Base-by-base conservation (phyloP, 1,284 basidiomycete species). In the Cutaneotrichosporon mucoides region DNA sequence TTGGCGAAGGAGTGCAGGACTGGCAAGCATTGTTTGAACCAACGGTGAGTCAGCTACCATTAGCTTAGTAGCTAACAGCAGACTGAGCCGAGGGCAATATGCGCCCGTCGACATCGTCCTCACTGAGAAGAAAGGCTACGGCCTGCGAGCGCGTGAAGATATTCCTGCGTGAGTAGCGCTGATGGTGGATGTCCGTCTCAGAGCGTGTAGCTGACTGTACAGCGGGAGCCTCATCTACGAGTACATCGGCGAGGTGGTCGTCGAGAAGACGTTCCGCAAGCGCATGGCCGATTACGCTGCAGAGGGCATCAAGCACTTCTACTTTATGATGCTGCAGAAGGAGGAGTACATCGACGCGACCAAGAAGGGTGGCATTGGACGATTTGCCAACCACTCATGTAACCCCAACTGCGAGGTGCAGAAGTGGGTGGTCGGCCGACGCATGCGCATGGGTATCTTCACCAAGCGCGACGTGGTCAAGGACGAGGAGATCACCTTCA, bases 341-440 rank as follows among this genome's bases (percentile, higher is more conserved):
- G 93, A 97, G 68, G 93, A 99, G 92, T 99, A 91, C 79, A 92
- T 99, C 69, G 96, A 99, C 77, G 96, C 96, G 1, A 99, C 96
- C 1, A 97, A 96, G 76, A 89, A 88, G 69, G 96, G 96, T 15
- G 94, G 93, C 0, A 93, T 93, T 48, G 95, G 92, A 4, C 88
- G 96, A 6, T 99, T 99, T 74, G 90, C 94, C 37, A 99, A 99
- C 75, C 96, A 99, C 79, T 95, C 92, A 64, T 99, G 96, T 77
- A 92, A 88, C 67, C 96, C 96, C 8, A 99, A 99, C 72, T 98
- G 92, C 76, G 96, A 92, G 72, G 95, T 99, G n/a, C 92, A 93
- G 47, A 98, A 97, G 79, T 99, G 96, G 96, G 93, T 93, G 12
- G 86, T 99, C 11, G 95, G 91, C 9, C 81, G 85, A 38, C 85